These are phyloP conservation scores for Entomortierella lignicola DNA, from an alignment of 192 early-diverging fungal genomes.

Conservation along the genomic window DNA sequence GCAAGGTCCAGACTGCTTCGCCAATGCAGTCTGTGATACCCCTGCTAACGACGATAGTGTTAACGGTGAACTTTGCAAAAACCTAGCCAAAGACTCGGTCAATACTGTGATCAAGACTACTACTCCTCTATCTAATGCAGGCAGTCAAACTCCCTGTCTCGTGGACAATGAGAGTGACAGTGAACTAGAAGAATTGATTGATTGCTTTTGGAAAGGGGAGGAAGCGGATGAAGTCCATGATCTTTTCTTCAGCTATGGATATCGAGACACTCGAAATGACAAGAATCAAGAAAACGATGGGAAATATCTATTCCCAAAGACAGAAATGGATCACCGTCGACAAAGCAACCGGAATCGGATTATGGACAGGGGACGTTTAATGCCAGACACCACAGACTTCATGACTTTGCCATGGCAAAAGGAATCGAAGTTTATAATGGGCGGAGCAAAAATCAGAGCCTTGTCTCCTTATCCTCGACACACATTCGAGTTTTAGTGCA, in stretches of 20 bases:
- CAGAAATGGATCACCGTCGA: constrained; percentile 9
- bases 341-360: constrained; percentile 32
- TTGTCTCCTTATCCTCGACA: constrained; percentile 22
- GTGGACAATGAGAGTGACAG: constrained; percentile 10
- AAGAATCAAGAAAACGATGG: background rate
- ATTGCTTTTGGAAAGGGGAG: constrained; percentile 2
- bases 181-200: constrained; percentile 10
- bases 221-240: background rate
- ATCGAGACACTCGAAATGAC: constrained; percentile 1
- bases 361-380: constrained; percentile 35
- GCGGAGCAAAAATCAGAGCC: constrained; percentile 20
- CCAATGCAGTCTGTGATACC: background rate
- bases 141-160: background rate
- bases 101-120: background rate
- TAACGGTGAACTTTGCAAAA: background rate
- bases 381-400: constrained; percentile 21
- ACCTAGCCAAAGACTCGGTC: background rate
- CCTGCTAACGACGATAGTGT: background rate
- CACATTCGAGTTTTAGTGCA: background rate
- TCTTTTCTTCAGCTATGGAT: background rate
- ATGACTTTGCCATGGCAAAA: background rate
- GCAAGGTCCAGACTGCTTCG: background rate
- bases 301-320: background rate
- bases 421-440: constrained; percentile 2
- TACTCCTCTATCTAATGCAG: background rate